Evolutionary conservation across 495 filamentous ascomycete genomes (phyloP).

Genomic region (Chaetomium fimeti): DNA sequence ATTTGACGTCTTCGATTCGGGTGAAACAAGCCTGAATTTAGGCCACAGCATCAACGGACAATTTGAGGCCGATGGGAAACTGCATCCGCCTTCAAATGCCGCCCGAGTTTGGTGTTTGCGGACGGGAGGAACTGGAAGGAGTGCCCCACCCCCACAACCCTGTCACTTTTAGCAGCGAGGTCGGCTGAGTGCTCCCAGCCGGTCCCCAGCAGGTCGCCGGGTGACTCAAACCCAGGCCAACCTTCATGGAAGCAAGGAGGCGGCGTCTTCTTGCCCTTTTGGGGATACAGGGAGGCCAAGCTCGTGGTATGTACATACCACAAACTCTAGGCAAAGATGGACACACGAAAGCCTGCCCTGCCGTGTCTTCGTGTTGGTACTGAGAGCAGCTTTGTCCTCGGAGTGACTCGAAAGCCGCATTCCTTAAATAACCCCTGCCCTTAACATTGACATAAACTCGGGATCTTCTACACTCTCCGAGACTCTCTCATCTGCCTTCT

Average conservation of each 20-base stretch:
- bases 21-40: neutral
- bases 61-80: neutral
- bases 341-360: too few relatives aligned
- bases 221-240: slow-evolving; percentile 9
- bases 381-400: neutral
- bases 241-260: slow-evolving; percentile 11
- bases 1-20: too few relatives aligned
- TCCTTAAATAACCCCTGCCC: neutral
- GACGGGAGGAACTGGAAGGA: too few relatives aligned
- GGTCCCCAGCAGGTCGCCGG: neutral
- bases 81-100: neutral
- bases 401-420: neutral
- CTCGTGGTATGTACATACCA: too few relatives aligned
- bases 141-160: neutral
- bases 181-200: neutral
- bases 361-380: neutral
- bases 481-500: neutral
- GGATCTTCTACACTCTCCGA: neutral
- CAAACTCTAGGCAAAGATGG: neutral
- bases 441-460: neutral
- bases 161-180: slow-evolving; percentile 1
- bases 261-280: neutral
- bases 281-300: too few relatives aligned
- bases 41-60: neutral
- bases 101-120: too few relatives aligned